Base-by-base conservation (phyloP, 495 filamentous ascomycete species). In the Podospora australis region DNA sequence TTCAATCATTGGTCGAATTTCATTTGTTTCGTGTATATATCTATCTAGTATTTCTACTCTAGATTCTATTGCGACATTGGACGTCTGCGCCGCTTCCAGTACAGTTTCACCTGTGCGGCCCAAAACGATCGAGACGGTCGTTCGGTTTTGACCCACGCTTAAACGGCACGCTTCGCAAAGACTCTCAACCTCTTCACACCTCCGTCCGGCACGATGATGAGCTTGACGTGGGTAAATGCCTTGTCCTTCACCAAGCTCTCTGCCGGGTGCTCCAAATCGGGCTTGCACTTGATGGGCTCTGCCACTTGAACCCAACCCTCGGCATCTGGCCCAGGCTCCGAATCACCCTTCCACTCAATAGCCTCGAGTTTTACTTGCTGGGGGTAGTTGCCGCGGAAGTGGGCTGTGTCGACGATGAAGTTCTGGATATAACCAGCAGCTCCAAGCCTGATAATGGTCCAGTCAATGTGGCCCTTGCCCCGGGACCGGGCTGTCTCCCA, bases 171-270 rank as follows among this genome's bases (percentile, higher is more conserved):
- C 60, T 79, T 82, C 4, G 86, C 88, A 64, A 87, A 83, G 10
- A 94, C 82, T 43, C 89, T 78, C 49, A 95, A 77, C 39, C 90
- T 71, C 78, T 95, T 95, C 23, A 95, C 86, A 1, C 90, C 90
- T 32, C 90, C 90, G 64, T 96, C 90, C 5, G 90, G 90, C 51
- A 95, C 83, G 45, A 96, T 92, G 19, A 84, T 86, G 66, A 96
- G 70, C 74, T 92, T 95, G 21, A 88, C 80, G 70, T 91, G 87
- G 7, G 83, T 84, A 56, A 87, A 88, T 1, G 71, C 59, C 63
- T 68, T 75, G 28, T 78, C 78, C 49, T 67, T 66, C n/a, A 70
- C 67, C 45, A 65, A 60, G 21, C 64, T 74, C 35, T 72, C 69
- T 62, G 84, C 89, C 44, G 79, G 75, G 70, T 95, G 87, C 66